Evolutionary conservation across 1,139 yeast species (phyloP), one percentile per base, ranked within the genome.

Genomic region (Pichiaceae sp.): DNA sequence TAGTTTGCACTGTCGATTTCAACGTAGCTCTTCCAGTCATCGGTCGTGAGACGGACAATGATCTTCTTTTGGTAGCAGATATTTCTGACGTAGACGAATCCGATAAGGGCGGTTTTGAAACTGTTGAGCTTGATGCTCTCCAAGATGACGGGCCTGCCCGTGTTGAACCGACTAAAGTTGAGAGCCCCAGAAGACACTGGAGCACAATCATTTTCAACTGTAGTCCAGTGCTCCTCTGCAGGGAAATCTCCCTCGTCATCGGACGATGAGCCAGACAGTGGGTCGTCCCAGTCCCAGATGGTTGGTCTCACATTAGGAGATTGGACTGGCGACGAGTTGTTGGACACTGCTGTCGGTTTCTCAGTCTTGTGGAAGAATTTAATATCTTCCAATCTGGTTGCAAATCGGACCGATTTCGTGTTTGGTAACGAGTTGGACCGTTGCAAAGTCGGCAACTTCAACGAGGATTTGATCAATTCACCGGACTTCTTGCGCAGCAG

Each of bases 401-500:
- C 93, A 59, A 85, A 85, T 57, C 85, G 91, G 19, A 85, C 95
- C 46, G 70, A 77, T 52, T 85, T 85, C 43, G 69, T 67, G 16
- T 81, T 64, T 3, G 95, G 95, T 63, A 83, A 68, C 11, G 87
- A 78, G 46, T 69, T 68, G 25, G 76, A 68, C 38, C 84, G 62
- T 31, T 62, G 60, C 31, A 74, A 59, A 31, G 61, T 60, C 41
- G 63, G 71, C 39, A 65, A 54, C 52, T 79, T 82, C 38, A 85
- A 64, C 18, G 85, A 78, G 3, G 89, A 75, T 54, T 84, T 83
- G 37, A 85, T 78, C 20, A 82, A 64, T 54, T 85, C 95, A 19
- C 95, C 95, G 4, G 85, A 75, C 59, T 85, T 85, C 33, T 48
- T 48, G 17, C 52, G 36, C 78, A 82, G 53, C 79, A 82, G 18